Evolutionary conservation across 768 basidiomycete genomes (phyloP).

Genomic region (Leccinum rimulosum): DNA sequence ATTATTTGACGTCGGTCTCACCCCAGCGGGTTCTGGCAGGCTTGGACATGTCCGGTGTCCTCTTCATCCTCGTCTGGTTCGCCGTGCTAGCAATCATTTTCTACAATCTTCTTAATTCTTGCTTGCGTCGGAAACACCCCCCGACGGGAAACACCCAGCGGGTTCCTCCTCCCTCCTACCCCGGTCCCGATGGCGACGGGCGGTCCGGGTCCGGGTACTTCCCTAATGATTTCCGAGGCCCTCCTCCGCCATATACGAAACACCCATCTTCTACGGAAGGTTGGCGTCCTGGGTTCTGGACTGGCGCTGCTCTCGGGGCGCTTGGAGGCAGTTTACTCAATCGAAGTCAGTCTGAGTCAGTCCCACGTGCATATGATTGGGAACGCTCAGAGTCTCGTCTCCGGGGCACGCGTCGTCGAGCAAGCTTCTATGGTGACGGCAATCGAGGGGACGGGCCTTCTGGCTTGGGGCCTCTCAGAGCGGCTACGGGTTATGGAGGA

Average conservation of each 20-base stretch:
- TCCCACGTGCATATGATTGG: constrained; percentile 51
- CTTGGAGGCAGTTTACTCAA: constrained; percentile 60
- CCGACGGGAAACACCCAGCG: constrained; percentile 32
- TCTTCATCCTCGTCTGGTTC: constrained; percentile 60
- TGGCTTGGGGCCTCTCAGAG: constrained; percentile 66
- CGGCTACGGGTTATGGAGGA: constrained; percentile 79
- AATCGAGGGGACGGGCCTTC: constrained; percentile 72
- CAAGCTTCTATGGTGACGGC: constrained; percentile 27
- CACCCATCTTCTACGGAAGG: constrained; percentile 29
- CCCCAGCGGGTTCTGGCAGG: constrained; percentile 30
- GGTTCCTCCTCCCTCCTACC: constrained; percentile 30
- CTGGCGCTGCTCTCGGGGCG: constrained; percentile 74
- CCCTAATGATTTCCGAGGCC: constrained; percentile 47
- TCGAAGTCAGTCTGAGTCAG: constrained; percentile 32
- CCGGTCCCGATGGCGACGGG: constrained; percentile 19
- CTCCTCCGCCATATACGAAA: constrained; percentile 58
- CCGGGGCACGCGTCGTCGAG: constrained; percentile 26
- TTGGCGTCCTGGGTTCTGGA: constrained; percentile 82
- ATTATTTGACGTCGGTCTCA: background rate
- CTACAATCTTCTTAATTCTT: constrained; percentile 60
- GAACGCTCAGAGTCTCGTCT: constrained; percentile 43
- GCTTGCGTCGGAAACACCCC: constrained; percentile 36
- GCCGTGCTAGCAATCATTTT: constrained; percentile 49
- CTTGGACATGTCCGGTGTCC: constrained; percentile 43
- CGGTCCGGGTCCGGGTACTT: constrained; percentile 46